Percentiles rank a stretch among this genome's conserved stretches.
Evolutionary conservation across 768 basidiomycete species (phyloP).

Genomic region (Cystofilobasidium macerans): DNA sequence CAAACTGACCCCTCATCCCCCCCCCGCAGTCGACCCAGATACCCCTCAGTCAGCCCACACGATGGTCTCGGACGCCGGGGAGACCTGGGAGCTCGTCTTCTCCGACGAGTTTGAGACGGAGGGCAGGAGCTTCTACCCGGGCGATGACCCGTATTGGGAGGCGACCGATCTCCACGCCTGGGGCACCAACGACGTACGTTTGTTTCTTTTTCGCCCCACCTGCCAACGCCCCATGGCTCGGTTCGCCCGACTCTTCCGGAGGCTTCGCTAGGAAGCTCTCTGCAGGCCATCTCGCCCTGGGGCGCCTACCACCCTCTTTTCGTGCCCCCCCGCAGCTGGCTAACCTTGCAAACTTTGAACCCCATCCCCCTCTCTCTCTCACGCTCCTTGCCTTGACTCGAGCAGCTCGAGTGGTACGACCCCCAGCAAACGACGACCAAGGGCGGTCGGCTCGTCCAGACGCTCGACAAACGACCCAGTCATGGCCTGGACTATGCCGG

Average conservation of each 20-base stretch:
- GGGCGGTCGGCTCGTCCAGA: slow-evolving; percentile 64
- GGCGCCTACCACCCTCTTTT: neutral
- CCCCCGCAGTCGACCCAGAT: slow-evolving; percentile 45
- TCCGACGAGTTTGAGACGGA: slow-evolving; percentile 73
- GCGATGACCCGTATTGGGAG: slow-evolving; percentile 65
- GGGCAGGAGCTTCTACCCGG: slow-evolving; percentile 44
- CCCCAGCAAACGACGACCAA: slow-evolving; percentile 56
- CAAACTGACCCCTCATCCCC: neutral
- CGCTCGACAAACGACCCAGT: slow-evolving; percentile 51
- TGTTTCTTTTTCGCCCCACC: neutral
- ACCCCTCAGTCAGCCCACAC: slow-evolving; percentile 47
- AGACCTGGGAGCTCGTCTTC: slow-evolving; percentile 70
- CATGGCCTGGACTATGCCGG: slow-evolving; percentile 65
- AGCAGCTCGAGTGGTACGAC: slow-evolving; percentile 65
- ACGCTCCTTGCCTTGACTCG: too few relatives aligned
- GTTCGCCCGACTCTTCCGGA: neutral
- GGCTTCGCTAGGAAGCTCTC: neutral
- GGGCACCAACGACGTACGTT: slow-evolving; percentile 28
- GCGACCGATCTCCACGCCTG: slow-evolving; percentile 36
- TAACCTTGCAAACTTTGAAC: too few relatives aligned
- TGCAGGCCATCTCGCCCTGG: neutral
- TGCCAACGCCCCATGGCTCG: neutral
- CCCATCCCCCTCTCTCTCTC: neutral
- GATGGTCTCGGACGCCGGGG: slow-evolving; percentile 47
- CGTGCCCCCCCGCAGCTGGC: too few relatives aligned